A percentile compares a stretch with the other conserved stretches of the same genome.
Evolutionary conservation across 2,329 filamentous ascomycete species (phyloP).

Genomic region (Madurella fahalii): DNA sequence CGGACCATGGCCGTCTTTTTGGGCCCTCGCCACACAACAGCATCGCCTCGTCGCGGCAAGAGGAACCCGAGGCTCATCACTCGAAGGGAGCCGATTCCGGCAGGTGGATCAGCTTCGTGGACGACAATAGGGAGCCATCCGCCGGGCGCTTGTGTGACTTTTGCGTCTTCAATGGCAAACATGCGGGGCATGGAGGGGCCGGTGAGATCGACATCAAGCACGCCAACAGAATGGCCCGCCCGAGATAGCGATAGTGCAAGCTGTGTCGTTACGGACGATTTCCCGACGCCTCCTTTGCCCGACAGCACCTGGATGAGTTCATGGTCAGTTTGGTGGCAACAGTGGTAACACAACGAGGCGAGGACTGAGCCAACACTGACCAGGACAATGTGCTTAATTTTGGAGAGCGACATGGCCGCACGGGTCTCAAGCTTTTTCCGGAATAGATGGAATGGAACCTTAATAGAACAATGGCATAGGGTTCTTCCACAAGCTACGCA

Average conservation of each 20-base stretch:
- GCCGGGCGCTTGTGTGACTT: constrained; percentile 84
- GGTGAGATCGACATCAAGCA: constrained; percentile 93
- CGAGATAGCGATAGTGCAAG: constrained; percentile 85
- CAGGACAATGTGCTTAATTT: constrained; percentile 73
- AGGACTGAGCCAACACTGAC: constrained; percentile 33
- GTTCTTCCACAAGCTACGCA: background rate
- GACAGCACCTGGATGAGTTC: constrained; percentile 63
- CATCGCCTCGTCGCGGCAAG: constrained; percentile 75
- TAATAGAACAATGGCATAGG: background rate
- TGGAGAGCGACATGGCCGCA: constrained; percentile 57
- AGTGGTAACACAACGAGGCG: background rate
- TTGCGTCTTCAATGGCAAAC: constrained; percentile 82
- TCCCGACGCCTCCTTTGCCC: constrained; percentile 95
- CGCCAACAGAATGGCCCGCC: constrained; percentile 82
- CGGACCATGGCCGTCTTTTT: constrained; percentile 99
- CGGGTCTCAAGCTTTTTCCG: background rate
- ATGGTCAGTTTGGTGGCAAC: constrained; percentile 7
- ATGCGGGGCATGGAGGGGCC: constrained; percentile 95
- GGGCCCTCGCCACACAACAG: constrained; percentile 94
- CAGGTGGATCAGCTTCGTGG: constrained; percentile 54
- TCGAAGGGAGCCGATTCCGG: constrained; percentile 59
- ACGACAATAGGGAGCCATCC: constrained; percentile 91
- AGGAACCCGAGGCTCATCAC: constrained; percentile 96
- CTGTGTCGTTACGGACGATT: constrained; percentile 96
- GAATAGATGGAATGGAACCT: background rate